A percentile compares a stretch with the other conserved stretches of the same genome.
These are phyloP conservation scores for Saccharata proteae DNA, from an alignment of 2,329 filamentous ascomycete genomes.

Conservation along the genomic window DNA sequence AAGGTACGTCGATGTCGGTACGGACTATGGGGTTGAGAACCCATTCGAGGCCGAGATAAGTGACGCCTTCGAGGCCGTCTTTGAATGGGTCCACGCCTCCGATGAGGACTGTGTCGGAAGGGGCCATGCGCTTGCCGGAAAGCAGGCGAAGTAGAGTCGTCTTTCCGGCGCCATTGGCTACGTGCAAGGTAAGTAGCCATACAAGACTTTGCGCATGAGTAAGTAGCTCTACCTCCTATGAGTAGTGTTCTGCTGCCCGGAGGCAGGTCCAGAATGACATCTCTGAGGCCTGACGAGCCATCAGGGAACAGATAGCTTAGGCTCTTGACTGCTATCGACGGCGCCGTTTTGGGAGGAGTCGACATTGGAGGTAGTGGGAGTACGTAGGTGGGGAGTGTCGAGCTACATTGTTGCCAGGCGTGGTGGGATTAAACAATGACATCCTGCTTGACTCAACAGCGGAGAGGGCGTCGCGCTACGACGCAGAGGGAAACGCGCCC, in stretches of 20 bases:
- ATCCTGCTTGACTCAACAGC: too few species aligned
- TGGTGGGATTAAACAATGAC: too few species aligned
- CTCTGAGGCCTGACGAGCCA: constrained; percentile 62
- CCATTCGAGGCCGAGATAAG: constrained; percentile 96
- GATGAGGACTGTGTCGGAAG: constrained; percentile 60
- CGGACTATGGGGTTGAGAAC: constrained; percentile 94
- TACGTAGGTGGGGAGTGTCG: too few species aligned
- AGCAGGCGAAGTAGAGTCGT: constrained; percentile 91
- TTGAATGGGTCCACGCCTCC: constrained; percentile 86
- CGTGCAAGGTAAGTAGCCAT: too few species aligned
- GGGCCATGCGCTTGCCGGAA: constrained; percentile 87
- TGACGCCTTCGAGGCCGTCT: constrained; percentile 80
- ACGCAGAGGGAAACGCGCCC: too few species aligned
- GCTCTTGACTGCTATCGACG: constrained; percentile 59
- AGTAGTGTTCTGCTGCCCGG: constrained; percentile 76
- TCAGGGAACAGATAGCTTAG: constrained; percentile 86
- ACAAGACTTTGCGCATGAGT: not conserved
- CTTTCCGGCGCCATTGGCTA: constrained; percentile 90
- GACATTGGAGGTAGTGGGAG: too few species aligned
- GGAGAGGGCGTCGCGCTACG: too few species aligned
- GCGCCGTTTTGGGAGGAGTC: too few species aligned
- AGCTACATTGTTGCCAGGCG: too few species aligned
- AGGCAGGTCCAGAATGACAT: constrained; percentile 67
- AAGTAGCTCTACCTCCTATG: constrained; percentile 55
- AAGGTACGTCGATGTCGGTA: constrained; percentile 82